Evolutionary conservation across 345 rosid species (phyloP).

Genomic region (Theobroma cacao): DNA sequence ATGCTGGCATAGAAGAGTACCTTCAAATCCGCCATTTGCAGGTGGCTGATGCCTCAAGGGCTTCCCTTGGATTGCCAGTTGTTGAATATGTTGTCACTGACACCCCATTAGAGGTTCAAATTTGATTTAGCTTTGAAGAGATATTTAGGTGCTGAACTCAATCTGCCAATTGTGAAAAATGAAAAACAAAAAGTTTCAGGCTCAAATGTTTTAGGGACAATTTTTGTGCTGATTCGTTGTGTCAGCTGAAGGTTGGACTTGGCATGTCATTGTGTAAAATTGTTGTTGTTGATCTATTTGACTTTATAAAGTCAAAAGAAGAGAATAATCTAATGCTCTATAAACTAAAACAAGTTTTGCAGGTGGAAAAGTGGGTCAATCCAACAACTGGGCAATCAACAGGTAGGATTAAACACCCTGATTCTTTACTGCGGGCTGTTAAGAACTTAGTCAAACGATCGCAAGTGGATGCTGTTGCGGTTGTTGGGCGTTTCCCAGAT

Average conservation of each 20-base stretch:
- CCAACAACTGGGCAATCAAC: conserved; percentile 57
- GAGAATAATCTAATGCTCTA: background rate
- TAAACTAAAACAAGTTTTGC: conserved; percentile 16
- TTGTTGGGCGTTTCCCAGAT: conserved; percentile 56
- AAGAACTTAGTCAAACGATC: conserved; percentile 34
- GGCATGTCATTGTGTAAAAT: background rate
- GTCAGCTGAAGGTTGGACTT: conserved; percentile 3
- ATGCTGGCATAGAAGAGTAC: conserved; percentile 56
- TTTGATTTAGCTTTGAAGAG: background rate
- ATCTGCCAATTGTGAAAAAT: background rate
- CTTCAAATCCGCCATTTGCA: conserved; percentile 57
- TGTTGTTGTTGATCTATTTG: background rate
- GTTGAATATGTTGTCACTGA: conserved; percentile 40
- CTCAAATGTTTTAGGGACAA: background rate
- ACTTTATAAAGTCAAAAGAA: background rate
- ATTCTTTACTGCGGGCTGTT: conserved; percentile 45
- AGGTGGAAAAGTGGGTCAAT: conserved; percentile 63
- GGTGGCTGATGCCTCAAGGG: conserved; percentile 65
- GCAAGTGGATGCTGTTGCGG: conserved; percentile 54
- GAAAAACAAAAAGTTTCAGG: background rate
- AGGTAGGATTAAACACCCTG: conserved; percentile 57
- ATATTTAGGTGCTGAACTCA: background rate
- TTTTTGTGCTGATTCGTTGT: background rate
- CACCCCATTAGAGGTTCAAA: conserved; percentile 1
- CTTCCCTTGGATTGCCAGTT: conserved; percentile 74